Evolutionary conservation across 768 basidiomycete genomes (phyloP).

Genomic region (Antrodiella citrinella): DNA sequence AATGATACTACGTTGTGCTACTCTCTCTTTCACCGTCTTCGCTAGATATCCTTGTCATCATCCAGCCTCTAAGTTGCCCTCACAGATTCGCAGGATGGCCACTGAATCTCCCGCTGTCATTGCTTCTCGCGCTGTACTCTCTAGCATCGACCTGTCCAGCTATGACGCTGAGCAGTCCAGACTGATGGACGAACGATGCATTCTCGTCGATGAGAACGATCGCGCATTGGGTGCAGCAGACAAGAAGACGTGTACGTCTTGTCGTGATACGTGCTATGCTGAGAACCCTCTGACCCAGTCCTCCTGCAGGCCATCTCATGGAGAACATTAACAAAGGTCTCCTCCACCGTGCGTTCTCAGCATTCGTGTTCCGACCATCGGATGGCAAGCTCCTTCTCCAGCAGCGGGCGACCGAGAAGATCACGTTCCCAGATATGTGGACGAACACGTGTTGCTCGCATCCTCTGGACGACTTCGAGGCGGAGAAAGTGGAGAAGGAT

Average conservation of each 20-base stretch:
- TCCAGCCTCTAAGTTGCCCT: slow-evolving; percentile 3
- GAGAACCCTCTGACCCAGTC: neutral
- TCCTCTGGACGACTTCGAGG: slow-evolving; percentile 86
- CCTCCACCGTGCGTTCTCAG: slow-evolving; percentile 96
- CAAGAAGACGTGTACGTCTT: slow-evolving; percentile 87
- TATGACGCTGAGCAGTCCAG: slow-evolving; percentile 93
- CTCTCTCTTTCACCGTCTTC: neutral
- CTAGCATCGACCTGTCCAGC: slow-evolving; percentile 65
- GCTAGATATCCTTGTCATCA: slow-evolving; percentile 1
- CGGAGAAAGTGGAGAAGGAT: slow-evolving; percentile 66
- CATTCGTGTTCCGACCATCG: slow-evolving; percentile 89
- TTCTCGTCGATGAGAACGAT: slow-evolving; percentile 86
- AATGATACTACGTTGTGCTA: neutral
- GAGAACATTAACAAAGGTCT: slow-evolving; percentile 91
- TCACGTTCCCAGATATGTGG: slow-evolving; percentile 99
- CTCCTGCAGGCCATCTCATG: slow-evolving; percentile 90
- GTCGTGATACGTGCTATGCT: neutral
- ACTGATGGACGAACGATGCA: slow-evolving; percentile 94
- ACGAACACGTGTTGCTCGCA: slow-evolving; percentile 99
- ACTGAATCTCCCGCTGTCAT: slow-evolving; percentile 45
- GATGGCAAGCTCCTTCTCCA: slow-evolving; percentile 93
- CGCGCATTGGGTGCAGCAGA: slow-evolving; percentile 77
- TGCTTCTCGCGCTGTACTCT: slow-evolving; percentile 57
- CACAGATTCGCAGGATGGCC: slow-evolving; percentile 18
- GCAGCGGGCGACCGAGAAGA: slow-evolving; percentile 95